A percentile compares a stretch with the other conserved stretches of the same genome.
These are phyloP conservation scores for Aspergillus avenaceus DNA, from an alignment of 495 filamentous ascomycete genomes.

Conservation along the genomic window DNA sequence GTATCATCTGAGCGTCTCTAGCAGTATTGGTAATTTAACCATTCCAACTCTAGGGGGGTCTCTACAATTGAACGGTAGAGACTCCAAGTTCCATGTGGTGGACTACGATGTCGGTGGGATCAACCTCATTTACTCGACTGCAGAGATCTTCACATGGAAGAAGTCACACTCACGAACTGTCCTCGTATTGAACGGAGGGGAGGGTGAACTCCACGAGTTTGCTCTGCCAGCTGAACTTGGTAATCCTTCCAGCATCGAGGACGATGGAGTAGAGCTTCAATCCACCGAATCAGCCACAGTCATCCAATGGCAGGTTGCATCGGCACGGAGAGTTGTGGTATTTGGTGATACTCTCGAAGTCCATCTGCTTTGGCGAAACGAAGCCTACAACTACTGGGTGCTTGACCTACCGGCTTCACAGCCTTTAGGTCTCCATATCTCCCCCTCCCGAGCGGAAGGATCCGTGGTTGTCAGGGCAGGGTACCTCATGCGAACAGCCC, in stretches of 20 bases:
- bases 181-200: constrained; percentile 61
- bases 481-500: constrained; percentile 59
- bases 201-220: constrained; percentile 60
- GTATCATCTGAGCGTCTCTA: constrained; percentile 54
- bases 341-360: constrained; percentile 47
- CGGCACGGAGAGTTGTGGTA: constrained; percentile 38
- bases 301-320: constrained; percentile 45
- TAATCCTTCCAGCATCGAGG: constrained; percentile 14
- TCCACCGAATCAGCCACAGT: too few relatives aligned
- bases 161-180: constrained; percentile 46
- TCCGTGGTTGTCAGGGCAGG: constrained; percentile 57
- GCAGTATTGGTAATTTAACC: constrained; percentile 50
- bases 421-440: constrained; percentile 16
- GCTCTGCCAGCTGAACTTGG: constrained; percentile 34
- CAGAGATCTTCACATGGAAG: constrained; percentile 64
- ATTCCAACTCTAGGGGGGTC: constrained; percentile 56
- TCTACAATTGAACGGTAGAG: constrained; percentile 60
- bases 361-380: constrained; percentile 51
- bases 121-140: constrained; percentile 63
- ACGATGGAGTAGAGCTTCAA: constrained; percentile 25
- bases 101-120: constrained; percentile 60
- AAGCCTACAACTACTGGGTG: constrained; percentile 64
- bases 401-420: constrained; percentile 38
- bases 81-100: constrained; percentile 66
- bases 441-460: constrained; percentile 23